Evolutionary conservation across 805 yeast species (phyloP).

Genomic region (Starmerella asiatica): DNA sequence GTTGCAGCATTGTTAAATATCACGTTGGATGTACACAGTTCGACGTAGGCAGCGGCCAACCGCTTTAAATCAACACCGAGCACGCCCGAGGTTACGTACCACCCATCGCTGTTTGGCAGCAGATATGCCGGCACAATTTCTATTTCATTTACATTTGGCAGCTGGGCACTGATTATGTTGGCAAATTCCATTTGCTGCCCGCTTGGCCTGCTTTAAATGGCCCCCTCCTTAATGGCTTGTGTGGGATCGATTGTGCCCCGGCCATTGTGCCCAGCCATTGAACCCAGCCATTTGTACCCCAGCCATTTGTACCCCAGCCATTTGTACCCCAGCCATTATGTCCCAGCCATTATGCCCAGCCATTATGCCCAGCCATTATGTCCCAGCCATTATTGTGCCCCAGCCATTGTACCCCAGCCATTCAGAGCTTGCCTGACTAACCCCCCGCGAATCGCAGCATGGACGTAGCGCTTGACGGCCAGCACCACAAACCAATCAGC

Average conservation of each 20-base stretch:
- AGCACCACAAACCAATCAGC: slow-evolving; percentile 21
- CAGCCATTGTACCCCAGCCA: too few species aligned
- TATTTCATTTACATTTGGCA: slow-evolving; percentile 2
- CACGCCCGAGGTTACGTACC: slow-evolving; percentile 16
- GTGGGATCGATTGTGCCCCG: background rate
- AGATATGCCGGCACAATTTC: slow-evolving; percentile 15
- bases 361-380: too few species aligned
- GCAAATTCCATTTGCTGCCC: slow-evolving; percentile 9
- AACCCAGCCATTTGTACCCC: background rate
- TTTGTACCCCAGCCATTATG: background rate
- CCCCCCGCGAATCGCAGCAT: background rate
- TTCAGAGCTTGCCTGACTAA: too few species aligned
- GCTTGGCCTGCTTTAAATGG: background rate
- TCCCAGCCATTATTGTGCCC: too few species aligned
- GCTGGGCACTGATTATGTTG: background rate
- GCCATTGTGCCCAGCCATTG: background rate
- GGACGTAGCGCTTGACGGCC: slow-evolving; percentile 19
- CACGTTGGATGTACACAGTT: slow-evolving; percentile 3
- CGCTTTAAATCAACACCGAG: slow-evolving; percentile 20
- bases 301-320: background rate
- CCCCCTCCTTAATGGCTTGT: too few species aligned
- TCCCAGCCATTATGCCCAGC: too few species aligned
- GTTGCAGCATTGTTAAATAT: slow-evolving; percentile 4
- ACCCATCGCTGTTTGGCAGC: slow-evolving; percentile 4
- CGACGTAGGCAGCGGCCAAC: slow-evolving; percentile 15